Base-by-base conservation (phyloP, 148 eudicot genomes). In the Oxyria digyna region DNA sequence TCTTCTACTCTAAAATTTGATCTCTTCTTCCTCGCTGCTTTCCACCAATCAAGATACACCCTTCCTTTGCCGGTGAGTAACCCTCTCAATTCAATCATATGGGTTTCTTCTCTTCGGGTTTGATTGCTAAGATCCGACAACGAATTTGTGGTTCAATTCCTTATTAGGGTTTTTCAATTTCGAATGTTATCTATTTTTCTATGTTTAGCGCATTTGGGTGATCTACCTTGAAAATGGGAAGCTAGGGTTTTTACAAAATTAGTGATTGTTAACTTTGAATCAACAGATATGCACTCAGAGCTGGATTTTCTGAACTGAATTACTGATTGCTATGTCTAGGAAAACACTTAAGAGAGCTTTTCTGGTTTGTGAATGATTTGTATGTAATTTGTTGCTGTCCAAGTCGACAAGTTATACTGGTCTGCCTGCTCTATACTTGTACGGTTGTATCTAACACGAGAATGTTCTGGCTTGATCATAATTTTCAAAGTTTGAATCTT, bases 201-300 rank as follows among this genome's bases (percentile, higher is more conserved):
- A 3, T 54, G 1, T 12, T 24, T 20, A 11, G 8, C 57, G 57
- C 57, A n/a, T 20, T 55, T 55, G 62, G 20, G 65, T 17, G 35
- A 59, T 2, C 65, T 27, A 14, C 31, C 13, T 24, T 54, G 62
- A 54, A 10, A 54, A 54, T 23, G 62, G 65, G 20, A 29, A 59
- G 17, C 37, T 59, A 59, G 65, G 65, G 37, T 59, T 59, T 50
- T 59, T 31, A 59, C 37, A n/a, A n/a, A n/a, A n/a, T n/a, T n/a
- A n/a, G n/a, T n/a, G n/a, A n/a, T n/a, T 59, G 65, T n/a, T 59
- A 29, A 6, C 21, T 59, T 17, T 8, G 23, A 46, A n/a, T 46
- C 52, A 46, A 18, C 52, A n/a, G 52, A 46, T 46, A 9, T 18
- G 52, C 23, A 46, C 23, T n/a, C 21, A n/a, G 8, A 3, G 52